phyloP scores from a whole-genome alignment of 768 basidiomycete species.

The Amanita muscaria region DNA sequence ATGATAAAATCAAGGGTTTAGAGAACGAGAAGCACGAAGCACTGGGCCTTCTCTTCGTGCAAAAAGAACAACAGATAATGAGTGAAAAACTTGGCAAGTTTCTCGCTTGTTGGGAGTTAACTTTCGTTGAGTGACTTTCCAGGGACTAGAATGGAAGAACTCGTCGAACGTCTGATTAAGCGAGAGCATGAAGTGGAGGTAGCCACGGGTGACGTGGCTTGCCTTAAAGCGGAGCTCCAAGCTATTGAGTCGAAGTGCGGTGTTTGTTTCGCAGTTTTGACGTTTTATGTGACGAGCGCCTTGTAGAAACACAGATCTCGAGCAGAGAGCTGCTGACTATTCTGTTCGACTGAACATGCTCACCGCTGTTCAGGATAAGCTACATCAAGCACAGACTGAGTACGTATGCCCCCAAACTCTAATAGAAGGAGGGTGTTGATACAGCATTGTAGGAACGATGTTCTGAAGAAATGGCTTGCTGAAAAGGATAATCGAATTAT shows the following conservation, averaged over 20 bases:
- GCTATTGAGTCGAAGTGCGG: constrained; percentile 16
- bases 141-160: constrained; percentile 19
- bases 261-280: too few species aligned
- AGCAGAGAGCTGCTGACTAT: neutral
- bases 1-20: constrained; percentile 25
- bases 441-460: neutral
- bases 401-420: too few species aligned
- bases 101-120: constrained; percentile 6
- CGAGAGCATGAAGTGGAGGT: constrained; percentile 24
- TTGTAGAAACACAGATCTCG: constrained; percentile 7
- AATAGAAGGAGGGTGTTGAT: too few species aligned
- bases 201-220: constrained; percentile 16
- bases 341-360: neutral
- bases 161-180: constrained; percentile 17
- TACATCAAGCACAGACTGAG: neutral
- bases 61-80: constrained; percentile 6
- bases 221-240: constrained; percentile 15
- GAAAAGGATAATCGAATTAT: neutral
- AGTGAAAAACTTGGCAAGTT: constrained; percentile 13
- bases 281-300: too few species aligned
- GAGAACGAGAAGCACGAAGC: constrained; percentile 23
- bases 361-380: neutral
- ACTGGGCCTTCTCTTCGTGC: constrained; percentile 14
- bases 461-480: neutral
- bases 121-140: constrained; percentile 6